Evolutionary conservation across 768 basidiomycete genomes (phyloP).

Genomic region (Clavulina sp.): DNA sequence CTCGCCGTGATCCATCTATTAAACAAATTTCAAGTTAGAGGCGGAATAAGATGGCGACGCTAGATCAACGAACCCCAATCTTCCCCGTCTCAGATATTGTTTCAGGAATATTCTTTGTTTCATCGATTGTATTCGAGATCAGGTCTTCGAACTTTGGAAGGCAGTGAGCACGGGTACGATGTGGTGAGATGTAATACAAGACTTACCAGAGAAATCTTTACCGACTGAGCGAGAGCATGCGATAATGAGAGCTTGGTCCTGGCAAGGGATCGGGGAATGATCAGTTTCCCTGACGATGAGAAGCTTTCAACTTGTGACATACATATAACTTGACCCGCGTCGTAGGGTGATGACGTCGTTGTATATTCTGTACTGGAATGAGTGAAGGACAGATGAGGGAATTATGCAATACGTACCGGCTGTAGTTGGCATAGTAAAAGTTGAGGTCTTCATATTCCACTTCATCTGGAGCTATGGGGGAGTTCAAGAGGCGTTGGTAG

Average conservation of each 20-base stretch:
- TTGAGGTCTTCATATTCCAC: constrained; percentile 95
- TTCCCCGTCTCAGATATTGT: constrained; percentile 87
- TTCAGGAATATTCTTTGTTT: constrained; percentile 92
- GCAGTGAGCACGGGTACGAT: background rate
- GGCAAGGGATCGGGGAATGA: constrained; percentile 8
- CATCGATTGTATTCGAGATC: constrained; percentile 83
- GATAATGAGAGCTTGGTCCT: constrained; percentile 95
- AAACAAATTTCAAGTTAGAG: background rate
- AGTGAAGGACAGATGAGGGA: constrained; percentile 6
- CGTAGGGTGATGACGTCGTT: constrained; percentile 91
- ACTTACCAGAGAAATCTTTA: constrained; percentile 80
- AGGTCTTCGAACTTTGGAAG: constrained; percentile 64
- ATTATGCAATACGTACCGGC: constrained; percentile 38
- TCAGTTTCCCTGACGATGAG: constrained; percentile 6
- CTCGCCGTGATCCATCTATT: constrained; percentile 35
- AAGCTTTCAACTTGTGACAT: constrained; percentile 20
- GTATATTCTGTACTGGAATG: constrained; percentile 45
- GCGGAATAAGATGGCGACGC: constrained; percentile 5
- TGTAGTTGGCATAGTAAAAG: constrained; percentile 94
- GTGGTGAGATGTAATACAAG: background rate
- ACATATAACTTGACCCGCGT: constrained; percentile 94
- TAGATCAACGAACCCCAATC: constrained; percentile 38
- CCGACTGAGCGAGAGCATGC: constrained; percentile 88
- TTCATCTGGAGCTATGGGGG: constrained; percentile 52
- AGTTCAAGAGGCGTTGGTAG: constrained; percentile 6